A percentile compares a stretch with the other conserved stretches of the same genome.
These are phyloP conservation scores for Euphorbia corollata DNA, from an alignment of 441 rosid genomes.

Conservation along the genomic window DNA sequence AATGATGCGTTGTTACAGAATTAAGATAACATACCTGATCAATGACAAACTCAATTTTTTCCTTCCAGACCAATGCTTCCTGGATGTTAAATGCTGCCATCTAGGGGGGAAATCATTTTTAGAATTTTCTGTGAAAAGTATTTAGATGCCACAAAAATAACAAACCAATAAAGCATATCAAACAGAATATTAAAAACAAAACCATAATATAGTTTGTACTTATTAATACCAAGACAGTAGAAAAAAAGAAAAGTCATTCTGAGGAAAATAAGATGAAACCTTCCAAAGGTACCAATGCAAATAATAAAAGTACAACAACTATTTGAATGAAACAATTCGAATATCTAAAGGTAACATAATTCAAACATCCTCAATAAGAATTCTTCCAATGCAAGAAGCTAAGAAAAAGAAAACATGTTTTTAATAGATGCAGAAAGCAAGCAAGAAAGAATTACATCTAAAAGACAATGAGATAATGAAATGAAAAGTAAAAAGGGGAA, in stretches of 20 bases:
- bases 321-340: background rate
- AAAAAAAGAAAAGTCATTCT: background rate
- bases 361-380: background rate
- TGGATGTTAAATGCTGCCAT: slow-evolving; percentile 99
- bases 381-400: background rate
- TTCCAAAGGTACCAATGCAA: background rate
- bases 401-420: background rate
- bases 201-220: background rate
- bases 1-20: background rate
- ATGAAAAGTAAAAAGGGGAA: background rate
- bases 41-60: slow-evolving; percentile 76
- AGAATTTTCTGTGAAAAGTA: no score
- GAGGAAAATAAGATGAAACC: background rate
- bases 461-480: background rate
- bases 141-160: slow-evolving; percentile 1
- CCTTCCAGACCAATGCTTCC: slow-evolving; percentile 93
- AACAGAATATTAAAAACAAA: no score
- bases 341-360: background rate
- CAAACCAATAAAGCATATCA: background rate
- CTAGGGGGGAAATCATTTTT: slow-evolving; percentile 30
- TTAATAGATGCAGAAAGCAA: background rate
- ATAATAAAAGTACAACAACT: background rate
- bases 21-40: slow-evolving; percentile 62
- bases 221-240: background rate
- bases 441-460: background rate